These are phyloP conservation scores for Rosa lucieae DNA, from an alignment of 306 rosid species.

Conservation along the genomic window DNA sequence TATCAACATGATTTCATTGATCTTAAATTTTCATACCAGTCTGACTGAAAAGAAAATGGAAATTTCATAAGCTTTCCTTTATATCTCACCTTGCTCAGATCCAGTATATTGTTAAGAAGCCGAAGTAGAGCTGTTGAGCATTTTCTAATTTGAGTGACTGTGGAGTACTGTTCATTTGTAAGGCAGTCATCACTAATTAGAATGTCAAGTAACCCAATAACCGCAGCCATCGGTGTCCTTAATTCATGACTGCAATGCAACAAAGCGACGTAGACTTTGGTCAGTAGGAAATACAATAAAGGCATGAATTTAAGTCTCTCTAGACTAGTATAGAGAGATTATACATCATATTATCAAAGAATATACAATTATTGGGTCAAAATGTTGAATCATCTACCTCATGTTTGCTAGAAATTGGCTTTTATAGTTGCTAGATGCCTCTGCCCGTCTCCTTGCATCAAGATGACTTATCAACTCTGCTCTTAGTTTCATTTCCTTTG, in stretches of 20 bases:
- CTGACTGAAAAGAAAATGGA: neutral
- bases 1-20: neutral
- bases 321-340: neutral
- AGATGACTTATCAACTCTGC: conserved; percentile 92
- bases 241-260: conserved; percentile 76
- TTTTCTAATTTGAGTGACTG: conserved; percentile 93
- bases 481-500: conserved; percentile 97
- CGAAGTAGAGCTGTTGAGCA: conserved; percentile 95
- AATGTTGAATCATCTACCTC: conserved; percentile 56
- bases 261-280: neutral
- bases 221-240: conserved; percentile 99
- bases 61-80: conserved; percentile 1
- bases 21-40: too few relatives aligned
- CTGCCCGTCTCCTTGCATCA: conserved; percentile 98
- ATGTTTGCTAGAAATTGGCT: conserved; percentile 97
- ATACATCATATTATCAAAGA: neutral
- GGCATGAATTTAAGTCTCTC: neutral
- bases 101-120: conserved; percentile 95
- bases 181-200: conserved; percentile 95
- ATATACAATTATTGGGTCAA: neutral
- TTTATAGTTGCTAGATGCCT: conserved; percentile 95
- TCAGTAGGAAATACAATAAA: neutral
- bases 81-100: conserved; percentile 81
- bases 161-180: conserved; percentile 84
- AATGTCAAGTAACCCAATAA: conserved; percentile 94